phyloP scores from a whole-genome alignment of 345 rosid genomes.

The thale cress (Arabidopsis thaliana) region DNA sequence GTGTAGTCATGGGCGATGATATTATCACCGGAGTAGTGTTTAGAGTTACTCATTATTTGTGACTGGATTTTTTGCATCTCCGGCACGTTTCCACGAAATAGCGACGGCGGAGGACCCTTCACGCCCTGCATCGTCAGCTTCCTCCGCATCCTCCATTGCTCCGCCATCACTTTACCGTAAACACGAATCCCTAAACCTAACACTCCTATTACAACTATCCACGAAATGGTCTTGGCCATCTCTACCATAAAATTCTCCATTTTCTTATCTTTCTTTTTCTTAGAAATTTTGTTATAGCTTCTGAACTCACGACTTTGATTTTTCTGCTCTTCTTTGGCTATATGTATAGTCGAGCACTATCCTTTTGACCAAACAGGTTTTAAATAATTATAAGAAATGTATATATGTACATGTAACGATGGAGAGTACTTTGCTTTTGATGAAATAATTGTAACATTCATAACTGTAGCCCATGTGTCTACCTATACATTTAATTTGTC shows the following conservation, averaged over 20 bases:
- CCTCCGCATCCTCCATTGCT: conserved; percentile 43
- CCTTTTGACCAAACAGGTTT: conserved; percentile 13
- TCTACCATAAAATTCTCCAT: conserved; percentile 39
- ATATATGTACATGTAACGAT: neutral
- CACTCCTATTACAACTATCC: conserved; percentile 31
- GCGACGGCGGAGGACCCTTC: conserved; percentile 66
- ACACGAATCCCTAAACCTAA: conserved; percentile 36
- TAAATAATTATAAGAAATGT: neutral
- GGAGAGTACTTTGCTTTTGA: conserved; percentile 27
- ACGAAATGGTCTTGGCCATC: conserved; percentile 35
- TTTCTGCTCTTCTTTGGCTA: conserved; percentile 22
- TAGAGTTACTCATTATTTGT: conserved; percentile 25
- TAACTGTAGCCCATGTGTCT: conserved; percentile 41
- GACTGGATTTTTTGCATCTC: conserved; percentile 69
- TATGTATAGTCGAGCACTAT: conserved; percentile 36
- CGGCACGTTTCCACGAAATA: conserved; percentile 63
- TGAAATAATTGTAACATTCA: conserved; percentile 28
- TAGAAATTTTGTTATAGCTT: conserved; percentile 4
- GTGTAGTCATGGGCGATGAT: conserved; percentile 73
- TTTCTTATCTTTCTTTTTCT: neutral
- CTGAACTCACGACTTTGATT: conserved; percentile 16
- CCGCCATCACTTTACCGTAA: conserved; percentile 39
- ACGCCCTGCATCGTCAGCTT: conserved; percentile 68
- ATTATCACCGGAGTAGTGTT: conserved; percentile 37
- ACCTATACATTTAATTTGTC: conserved; percentile 23